phyloP scores from a whole-genome alignment of 2,329 filamentous ascomycete genomes.

The Fusarium tanahbumbuense region DNA sequence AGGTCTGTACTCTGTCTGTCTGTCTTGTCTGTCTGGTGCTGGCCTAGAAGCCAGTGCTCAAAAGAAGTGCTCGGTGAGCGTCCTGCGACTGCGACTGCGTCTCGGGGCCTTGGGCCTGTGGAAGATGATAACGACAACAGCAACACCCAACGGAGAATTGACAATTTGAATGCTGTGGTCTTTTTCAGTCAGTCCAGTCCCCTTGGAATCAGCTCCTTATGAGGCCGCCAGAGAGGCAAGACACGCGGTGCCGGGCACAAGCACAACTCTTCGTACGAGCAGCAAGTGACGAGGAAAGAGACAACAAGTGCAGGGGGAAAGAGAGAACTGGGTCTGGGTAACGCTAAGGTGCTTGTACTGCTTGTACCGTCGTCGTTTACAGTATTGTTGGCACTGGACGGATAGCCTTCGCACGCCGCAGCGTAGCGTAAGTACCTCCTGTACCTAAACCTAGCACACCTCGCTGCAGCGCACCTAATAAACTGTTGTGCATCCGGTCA shows the following conservation, averaged over 20 bases:
- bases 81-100: constrained; percentile 5
- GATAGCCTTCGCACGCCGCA: neutral
- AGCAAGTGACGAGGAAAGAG: constrained; percentile 43
- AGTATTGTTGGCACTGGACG: constrained; percentile 40
- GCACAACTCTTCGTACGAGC: constrained; percentile 39
- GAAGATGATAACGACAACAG: constrained; percentile 22
- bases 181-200: constrained; percentile 22
- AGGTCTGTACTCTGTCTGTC: neutral
- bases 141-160: constrained; percentile 29
- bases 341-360: constrained; percentile 39
- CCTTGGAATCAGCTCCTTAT: constrained; percentile 47
- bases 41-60: constrained; percentile 31
- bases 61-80: constrained; percentile 32
- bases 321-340: constrained; percentile 45
- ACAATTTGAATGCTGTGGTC: constrained; percentile 37
- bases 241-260: constrained; percentile 43
- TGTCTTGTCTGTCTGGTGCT: constrained; percentile 3
- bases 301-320: constrained; percentile 44
- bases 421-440: neutral
- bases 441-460: neutral
- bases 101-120: constrained; percentile 15
- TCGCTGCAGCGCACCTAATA: neutral
- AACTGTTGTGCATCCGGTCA: constrained; percentile 12
- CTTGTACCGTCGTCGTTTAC: constrained; percentile 44
- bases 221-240: constrained; percentile 47